Percentiles rank a stretch among this genome's conserved stretches.
These are phyloP conservation scores for Talaromyces sp. DNA, from an alignment of 2,329 filamentous ascomycete genomes.

Conservation along the genomic window DNA sequence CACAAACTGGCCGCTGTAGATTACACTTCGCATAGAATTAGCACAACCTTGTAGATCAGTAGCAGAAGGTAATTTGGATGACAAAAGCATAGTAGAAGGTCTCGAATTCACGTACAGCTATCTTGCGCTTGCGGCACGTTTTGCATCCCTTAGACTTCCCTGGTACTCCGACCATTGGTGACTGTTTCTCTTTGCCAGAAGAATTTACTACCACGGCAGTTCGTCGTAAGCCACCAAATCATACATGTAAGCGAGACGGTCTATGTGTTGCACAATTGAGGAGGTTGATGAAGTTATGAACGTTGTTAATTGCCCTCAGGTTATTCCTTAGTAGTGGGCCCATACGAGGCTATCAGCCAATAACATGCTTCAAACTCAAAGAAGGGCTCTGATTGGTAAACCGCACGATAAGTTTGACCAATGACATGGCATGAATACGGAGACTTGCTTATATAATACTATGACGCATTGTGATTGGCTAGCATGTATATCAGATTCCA, in stretches of 20 bases:
- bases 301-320: too few species aligned
- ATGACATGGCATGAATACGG: too few species aligned
- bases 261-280: too few species aligned
- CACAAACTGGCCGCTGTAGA: conserved; percentile 25
- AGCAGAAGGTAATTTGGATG: background rate
- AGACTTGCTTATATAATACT: too few species aligned
- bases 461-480: too few species aligned
- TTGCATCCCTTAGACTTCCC: conserved; percentile 24
- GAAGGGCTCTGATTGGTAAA: too few species aligned
- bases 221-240: too few species aligned
- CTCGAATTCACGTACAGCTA: conserved; percentile 17
- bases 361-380: background rate
- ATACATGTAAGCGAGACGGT: too few species aligned
- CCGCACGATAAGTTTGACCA: too few species aligned
- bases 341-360: background rate
- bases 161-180: conserved; percentile 24
- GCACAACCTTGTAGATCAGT: background rate
- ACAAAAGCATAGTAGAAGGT: background rate
- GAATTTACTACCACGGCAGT: too few species aligned
- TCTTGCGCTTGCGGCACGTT: conserved; percentile 25
- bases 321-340: background rate
- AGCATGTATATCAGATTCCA: too few species aligned
- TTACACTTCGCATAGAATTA: conserved; percentile 24
- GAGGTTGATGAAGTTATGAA: background rate
- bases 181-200: background rate